Evolutionary conservation across 306 rosid genomes (phyloP), one percentile per base, ranked within the genome.

Genomic region (Ochetophila trinervis): DNA sequence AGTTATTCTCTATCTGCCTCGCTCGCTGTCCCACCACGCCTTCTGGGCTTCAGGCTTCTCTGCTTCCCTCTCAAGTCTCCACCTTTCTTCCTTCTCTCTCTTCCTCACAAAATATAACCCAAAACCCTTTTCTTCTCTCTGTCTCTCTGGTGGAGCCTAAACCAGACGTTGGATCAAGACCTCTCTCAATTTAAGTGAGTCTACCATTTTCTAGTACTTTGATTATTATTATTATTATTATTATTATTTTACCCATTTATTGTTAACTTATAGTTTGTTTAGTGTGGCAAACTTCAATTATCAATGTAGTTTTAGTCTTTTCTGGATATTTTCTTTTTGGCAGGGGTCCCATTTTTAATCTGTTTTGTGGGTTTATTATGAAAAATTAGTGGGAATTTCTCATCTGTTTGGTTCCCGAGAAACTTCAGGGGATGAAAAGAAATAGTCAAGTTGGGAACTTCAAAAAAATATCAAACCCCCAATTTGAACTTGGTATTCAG

Each of bases 111-210:
- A 13, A 23, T 36, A 44, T 14, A 13, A 5, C 42, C 18, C 2
- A 48, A 58, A 32, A 13, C 32, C 73, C 21, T 57, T 30, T 15
- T 8, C 21, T 57, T 30, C 8, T 8, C 12, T 22, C 10, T 49
- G 12, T 30, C 24, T 32, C 36, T 51, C 3, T 21, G 48, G 16
- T 49, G 21, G 58, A 68, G 21, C 34, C 51, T 22, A 32, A 27
- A 47, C 57, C 34, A 48, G 18, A 36, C 35, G 7, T 7, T 30
- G 57, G 73, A 49, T 68, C 58, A 8, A 19, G 57, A 68, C 57
- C 64, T 40, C 52, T 57, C 73, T 47, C 17, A 61, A 42, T 6
- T 8, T 34, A 58, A 57, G 73, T 68, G 59, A 58, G 73, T 22
- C 17, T 6, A 57, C 48, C 68, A 18, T 44, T 60, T 35, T 16